Evolutionary conservation across 139 green algal species (phyloP).

Genomic region (Tetradesmus lagerheimii): DNA sequence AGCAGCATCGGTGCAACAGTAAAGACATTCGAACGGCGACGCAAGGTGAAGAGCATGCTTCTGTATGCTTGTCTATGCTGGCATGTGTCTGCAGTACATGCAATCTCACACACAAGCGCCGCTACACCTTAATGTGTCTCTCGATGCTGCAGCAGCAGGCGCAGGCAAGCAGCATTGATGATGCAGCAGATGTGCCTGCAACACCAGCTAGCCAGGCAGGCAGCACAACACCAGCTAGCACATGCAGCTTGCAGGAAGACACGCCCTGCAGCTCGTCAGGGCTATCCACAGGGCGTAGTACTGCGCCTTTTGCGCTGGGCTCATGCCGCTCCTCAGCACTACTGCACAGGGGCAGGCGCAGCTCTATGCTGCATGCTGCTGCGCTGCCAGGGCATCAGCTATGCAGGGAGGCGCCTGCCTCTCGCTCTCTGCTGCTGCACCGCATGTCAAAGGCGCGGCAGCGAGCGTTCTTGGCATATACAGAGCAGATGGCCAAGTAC

Average conservation of each 20-base stretch:
- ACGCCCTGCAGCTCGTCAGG: not conserved
- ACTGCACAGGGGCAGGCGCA: conserved; percentile 25
- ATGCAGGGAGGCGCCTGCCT: conserved; percentile 16
- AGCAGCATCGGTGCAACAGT: not conserved
- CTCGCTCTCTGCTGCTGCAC: conserved; percentile 22
- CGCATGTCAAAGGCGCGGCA: conserved; percentile 29
- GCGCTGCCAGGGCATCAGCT: conserved; percentile 19
- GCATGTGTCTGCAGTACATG: not conserved
- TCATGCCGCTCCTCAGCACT: not conserved
- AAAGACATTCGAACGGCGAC: conserved; percentile 34
- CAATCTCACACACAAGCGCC: not conserved
- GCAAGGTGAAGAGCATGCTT: not conserved
- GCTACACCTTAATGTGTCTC: not conserved
- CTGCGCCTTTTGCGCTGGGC: not conserved
- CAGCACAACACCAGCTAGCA: not conserved
- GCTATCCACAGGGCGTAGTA: not conserved
- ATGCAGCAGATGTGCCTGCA: not conserved
- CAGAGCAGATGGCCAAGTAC: conserved; percentile 38
- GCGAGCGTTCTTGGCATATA: conserved; percentile 25
- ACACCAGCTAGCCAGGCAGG: not conserved
- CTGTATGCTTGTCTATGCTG: not conserved
- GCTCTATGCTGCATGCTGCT: conserved; percentile 27
- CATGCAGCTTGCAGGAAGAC: not conserved
- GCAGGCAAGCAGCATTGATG: not conserved
- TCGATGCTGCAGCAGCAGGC: conserved; percentile 4